Percentiles rank a stretch among this genome's conserved stretches.
phyloP scores from a whole-genome alignment of 2,329 filamentous ascomycete species.

The Talaromyces sp. region DNA sequence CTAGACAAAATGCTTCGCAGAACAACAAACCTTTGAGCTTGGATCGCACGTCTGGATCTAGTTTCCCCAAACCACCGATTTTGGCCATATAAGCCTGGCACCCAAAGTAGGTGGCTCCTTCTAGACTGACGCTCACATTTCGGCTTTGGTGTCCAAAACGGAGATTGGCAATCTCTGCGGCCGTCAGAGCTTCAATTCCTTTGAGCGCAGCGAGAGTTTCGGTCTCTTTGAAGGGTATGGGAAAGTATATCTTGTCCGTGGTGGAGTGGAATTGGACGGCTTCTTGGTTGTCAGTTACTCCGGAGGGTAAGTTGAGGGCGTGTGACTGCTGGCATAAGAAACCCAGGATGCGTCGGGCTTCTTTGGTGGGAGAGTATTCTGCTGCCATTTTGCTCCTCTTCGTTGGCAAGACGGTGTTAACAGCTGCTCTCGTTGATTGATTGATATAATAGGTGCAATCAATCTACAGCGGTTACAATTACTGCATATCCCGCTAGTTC shows the following conservation, averaged over 20 bases:
- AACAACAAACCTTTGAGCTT: constrained; percentile 31
- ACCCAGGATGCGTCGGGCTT: constrained; percentile 33
- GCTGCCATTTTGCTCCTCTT: not conserved
- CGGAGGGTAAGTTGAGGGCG: constrained; percentile 25
- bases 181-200: constrained; percentile 55
- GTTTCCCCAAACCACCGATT: constrained; percentile 33
- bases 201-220: constrained; percentile 53
- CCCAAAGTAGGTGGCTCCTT: constrained; percentile 35
- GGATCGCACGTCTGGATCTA: constrained; percentile 31
- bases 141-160: constrained; percentile 40
- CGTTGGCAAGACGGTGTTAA: not conserved
- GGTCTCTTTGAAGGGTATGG: constrained; percentile 48
- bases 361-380: constrained; percentile 28
- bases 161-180: constrained; percentile 55
- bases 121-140: constrained; percentile 30
- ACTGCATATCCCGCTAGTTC: not conserved
- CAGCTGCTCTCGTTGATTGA: not conserved
- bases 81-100: constrained; percentile 39
- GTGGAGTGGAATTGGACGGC: constrained; percentile 32
- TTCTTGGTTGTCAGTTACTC: constrained; percentile 26
- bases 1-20: not conserved
- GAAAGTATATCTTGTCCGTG: constrained; percentile 34
- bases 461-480: not conserved
- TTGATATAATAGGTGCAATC: not conserved
- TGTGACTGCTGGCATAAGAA: constrained; percentile 30